Base-by-base conservation (phyloP, 2,329 filamentous ascomycete species). In the Colletotrichum sp. region DNA sequence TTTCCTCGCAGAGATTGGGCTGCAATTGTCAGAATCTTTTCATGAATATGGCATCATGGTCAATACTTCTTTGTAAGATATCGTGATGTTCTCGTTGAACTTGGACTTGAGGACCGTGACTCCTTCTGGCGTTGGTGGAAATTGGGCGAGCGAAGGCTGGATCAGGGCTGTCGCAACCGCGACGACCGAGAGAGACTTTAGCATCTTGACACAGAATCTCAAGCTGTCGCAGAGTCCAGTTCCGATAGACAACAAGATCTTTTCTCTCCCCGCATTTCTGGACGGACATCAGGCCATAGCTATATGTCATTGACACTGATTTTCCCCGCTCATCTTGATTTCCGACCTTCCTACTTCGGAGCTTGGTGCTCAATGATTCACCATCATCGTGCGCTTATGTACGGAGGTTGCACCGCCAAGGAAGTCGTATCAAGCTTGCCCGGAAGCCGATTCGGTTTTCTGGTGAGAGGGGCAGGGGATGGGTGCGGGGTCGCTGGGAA, bases 81-180 rank as follows among this genome's bases (percentile, higher is more conserved):
- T 88, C 66, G 88, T 89, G 78, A 92, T 88, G 75, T 88, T 87
- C n/a, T 85, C 82, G 79, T 92, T 84, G 70, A 93, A 82, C 12
- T 89, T 88, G 33, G 90, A 92, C 29, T 82, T 81, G 68, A 92
- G 84, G 64, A 87, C 85, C 54, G 85, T 88, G 43, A 86, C 63
- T 12, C 77, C 78, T 47, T 78, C 72, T 4, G 76, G 76, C 5
- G 63, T 51, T 1, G 78, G 78, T 4, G 78, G 78, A 11, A 80
- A 79, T 47, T 80, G 78, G 1, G 74, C 78, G 12, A 64, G 43
- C 24, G 65, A 57, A 2, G 29, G n/a, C 8, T 21, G 21, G 12
- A 81, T 21, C 77, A 83, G 64, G 87, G 84, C 70, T 9, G 63
- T 51, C 58, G 21, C 27, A 8, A 71, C 24, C 27, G 62, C 68